These are phyloP conservation scores for Hordeum marinum DNA, from an alignment of 176 grass and related monocot genomes.

Conservation along the genomic window DNA sequence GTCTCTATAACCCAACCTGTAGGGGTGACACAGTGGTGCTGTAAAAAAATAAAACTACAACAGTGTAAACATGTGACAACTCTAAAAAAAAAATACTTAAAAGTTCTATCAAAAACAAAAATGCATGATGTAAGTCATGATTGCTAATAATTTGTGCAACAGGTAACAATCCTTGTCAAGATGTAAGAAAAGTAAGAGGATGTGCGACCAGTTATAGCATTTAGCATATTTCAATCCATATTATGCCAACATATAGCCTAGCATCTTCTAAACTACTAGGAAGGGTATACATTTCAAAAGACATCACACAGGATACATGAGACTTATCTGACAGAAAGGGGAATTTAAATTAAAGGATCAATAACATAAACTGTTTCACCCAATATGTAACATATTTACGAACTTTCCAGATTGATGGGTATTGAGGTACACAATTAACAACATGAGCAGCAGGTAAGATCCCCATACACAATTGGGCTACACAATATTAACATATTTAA, in stretches of 20 bases:
- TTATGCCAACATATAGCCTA: neutral
- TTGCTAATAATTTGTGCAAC: neutral
- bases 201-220: neutral
- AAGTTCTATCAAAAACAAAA: neutral
- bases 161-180: neutral
- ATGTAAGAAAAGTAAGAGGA: neutral
- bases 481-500: neutral
- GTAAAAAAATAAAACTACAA: neutral
- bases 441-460: conserved; percentile 11
- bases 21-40: neutral
- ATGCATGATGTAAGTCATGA: neutral
- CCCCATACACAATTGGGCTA: conserved; percentile 36
- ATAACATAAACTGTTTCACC: neutral
- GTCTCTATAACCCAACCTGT: neutral
- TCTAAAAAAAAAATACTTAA: neutral
- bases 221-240: neutral
- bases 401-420: neutral
- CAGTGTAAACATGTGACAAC: neutral
- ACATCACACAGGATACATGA: neutral
- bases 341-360: neutral
- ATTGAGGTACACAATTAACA: neutral
- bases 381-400: neutral
- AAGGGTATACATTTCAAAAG: neutral
- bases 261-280: neutral
- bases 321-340: neutral